Evolutionary conservation across 116 monocot genomes (phyloP).

Genomic region (Trichopus zeylanicus): DNA sequence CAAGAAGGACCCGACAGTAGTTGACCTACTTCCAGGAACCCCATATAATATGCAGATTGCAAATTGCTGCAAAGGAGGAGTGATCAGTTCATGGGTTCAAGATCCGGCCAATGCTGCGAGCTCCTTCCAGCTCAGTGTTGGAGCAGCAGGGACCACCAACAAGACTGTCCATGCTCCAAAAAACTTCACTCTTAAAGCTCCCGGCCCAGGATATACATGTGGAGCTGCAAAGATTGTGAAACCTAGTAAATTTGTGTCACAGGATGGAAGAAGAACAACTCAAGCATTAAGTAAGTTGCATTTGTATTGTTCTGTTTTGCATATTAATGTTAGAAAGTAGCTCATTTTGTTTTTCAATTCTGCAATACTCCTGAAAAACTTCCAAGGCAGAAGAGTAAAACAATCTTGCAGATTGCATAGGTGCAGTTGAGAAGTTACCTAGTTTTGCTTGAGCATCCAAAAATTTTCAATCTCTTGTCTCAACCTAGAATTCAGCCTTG

Average conservation of each 20-base stretch:
- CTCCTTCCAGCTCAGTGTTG: constrained; percentile 73
- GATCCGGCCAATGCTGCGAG: constrained; percentile 59
- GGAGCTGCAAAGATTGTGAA: constrained; percentile 46
- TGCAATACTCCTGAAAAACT: too few relatives aligned
- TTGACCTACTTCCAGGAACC: constrained; percentile 66
- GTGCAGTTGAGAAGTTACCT: too few relatives aligned
- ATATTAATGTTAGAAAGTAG: too few relatives aligned
- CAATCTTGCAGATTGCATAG: too few relatives aligned
- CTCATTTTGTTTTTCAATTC: too few relatives aligned
- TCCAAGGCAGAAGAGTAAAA: too few relatives aligned
- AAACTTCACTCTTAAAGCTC: constrained; percentile 69
- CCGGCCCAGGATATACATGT: constrained; percentile 77
- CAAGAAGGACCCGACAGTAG: constrained; percentile 51
- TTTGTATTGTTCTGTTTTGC: too few relatives aligned
- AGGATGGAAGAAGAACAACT: constrained; percentile 74
- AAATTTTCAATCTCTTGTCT: too few relatives aligned
- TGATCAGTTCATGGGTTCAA: constrained; percentile 65
- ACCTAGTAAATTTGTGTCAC: constrained; percentile 46
- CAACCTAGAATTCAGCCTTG: too few relatives aligned
- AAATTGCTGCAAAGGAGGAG: constrained; percentile 90
- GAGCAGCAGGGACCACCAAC: constrained; percentile 51
- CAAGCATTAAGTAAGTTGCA: constrained; percentile 70
- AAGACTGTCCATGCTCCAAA: constrained; percentile 62
- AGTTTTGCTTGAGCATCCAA: too few relatives aligned
- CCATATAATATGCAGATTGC: constrained; percentile 86